Evolutionary conservation across 352 stramenopile species (phyloP), one percentile per base, ranked within the genome.

Genomic region (Phytophthora niederhauseri): DNA sequence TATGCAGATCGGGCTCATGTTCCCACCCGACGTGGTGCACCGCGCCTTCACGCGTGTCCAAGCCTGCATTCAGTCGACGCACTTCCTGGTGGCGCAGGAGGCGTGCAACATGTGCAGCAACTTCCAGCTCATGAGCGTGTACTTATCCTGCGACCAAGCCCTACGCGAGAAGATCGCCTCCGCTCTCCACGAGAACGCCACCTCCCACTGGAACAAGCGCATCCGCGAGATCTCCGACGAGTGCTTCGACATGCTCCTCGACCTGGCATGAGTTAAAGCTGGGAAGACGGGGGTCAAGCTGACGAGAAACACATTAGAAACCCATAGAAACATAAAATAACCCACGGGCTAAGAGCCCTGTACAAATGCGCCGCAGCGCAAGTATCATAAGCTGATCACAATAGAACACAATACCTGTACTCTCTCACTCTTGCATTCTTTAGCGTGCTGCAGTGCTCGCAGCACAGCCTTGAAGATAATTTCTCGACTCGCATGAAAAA

Each of bases 201-300:
- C 62, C 0, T 65, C 64, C 8, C 87, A 95, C 66, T 95, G 87
- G 87, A 92, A 93, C 76, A 70, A 81, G 58, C 83, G 82, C 66
- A 90, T 95, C 64, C 85, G 86, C 36, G 71, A 90, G 70, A 76
- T 92, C 59, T 91, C 85, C 41, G 87, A 95, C 71, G 82, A 93
- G 66, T 85, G 78, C 63, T 95, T 95, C 59, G 87, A 95, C 71
- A 77, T 84, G 76, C 77, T 95, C 60, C 74, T 95, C 17, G 87
- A 95, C 72, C 66, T 95, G 62, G 85, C 84, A 31, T 95, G 68
- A 83, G 30, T 46, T 34, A 2, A 12, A 43, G 36, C 12, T 12
- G 8, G 34, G 36, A 43, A 36, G 30, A 11, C 9, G 20, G 7
- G 20, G 12, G 20, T 7, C 11, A n/a, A 57, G 11, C 34, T 20